Evolutionary conservation across 495 filamentous ascomycete genomes (phyloP).

Genomic region (Penicillium verhagenii): DNA sequence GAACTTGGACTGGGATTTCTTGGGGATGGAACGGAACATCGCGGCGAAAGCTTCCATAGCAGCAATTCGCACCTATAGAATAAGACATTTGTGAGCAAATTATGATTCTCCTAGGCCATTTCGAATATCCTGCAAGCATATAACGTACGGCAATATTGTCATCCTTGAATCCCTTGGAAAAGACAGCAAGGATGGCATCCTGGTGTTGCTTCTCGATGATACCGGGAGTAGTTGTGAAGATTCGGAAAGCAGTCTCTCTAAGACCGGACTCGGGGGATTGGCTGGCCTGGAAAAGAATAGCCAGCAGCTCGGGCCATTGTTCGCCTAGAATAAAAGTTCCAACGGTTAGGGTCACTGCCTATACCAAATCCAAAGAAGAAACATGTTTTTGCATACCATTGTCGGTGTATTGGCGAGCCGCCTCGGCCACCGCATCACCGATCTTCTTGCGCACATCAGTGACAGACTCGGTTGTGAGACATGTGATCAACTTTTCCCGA

Average conservation of each 20-base stretch:
- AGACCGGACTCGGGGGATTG: slow-evolving; percentile 76
- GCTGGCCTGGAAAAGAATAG: slow-evolving; percentile 81
- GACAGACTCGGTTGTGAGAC: slow-evolving; percentile 67
- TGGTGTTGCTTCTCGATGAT: slow-evolving; percentile 94
- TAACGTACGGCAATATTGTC: slow-evolving; percentile 67
- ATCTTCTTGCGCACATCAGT: slow-evolving; percentile 85
- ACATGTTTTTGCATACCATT: slow-evolving; percentile 60
- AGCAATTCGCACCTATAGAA: slow-evolving; percentile 71
- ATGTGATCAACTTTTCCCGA: slow-evolving; percentile 74
- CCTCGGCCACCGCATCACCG: slow-evolving; percentile 91
- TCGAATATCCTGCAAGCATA: background rate
- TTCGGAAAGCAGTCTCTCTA: slow-evolving; percentile 86
- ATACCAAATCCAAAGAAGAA: slow-evolving; percentile 1
- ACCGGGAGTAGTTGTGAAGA: slow-evolving; percentile 91
- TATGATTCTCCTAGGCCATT: background rate
- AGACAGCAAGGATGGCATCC: slow-evolving; percentile 76
- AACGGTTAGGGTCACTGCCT: slow-evolving; percentile 18
- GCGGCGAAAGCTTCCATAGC: slow-evolving; percentile 96
- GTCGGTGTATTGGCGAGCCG: slow-evolving; percentile 92
- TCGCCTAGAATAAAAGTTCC: slow-evolving; percentile 54
- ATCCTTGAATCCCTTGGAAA: slow-evolving; percentile 90
- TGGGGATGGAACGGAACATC: slow-evolving; percentile 86
- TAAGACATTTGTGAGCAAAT: background rate
- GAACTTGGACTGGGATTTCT: slow-evolving; percentile 84
- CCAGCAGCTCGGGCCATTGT: slow-evolving; percentile 87